A percentile compares a stretch with the other conserved stretches of the same genome.
These are phyloP conservation scores for Trametes gibbosa DNA, from an alignment of 768 basidiomycete genomes.

Conservation along the genomic window DNA sequence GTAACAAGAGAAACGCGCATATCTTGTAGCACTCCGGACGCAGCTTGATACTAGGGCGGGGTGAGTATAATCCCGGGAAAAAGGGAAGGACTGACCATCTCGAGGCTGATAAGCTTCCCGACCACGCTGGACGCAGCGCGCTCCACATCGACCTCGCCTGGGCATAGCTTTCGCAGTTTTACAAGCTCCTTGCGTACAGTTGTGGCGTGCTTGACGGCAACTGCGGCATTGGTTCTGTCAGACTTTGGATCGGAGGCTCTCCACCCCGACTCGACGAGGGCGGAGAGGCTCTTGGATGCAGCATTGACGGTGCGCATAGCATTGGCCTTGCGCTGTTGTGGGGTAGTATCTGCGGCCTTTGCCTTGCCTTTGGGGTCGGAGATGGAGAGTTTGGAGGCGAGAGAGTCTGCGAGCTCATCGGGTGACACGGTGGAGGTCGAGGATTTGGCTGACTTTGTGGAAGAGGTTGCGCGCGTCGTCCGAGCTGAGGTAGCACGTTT, in stretches of 20 bases:
- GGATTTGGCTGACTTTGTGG: conserved; percentile 8
- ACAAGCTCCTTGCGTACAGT: conserved; percentile 45
- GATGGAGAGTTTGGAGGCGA: conserved; percentile 26
- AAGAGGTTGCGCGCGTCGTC: neutral
- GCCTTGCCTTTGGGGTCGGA: conserved; percentile 25
- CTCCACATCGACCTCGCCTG: conserved; percentile 63
- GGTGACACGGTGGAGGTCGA: conserved; percentile 2
- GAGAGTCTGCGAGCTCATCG: conserved; percentile 26
- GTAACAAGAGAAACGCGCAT: conserved; percentile 44
- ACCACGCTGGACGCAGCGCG: conserved; percentile 66
- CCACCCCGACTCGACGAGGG: conserved; percentile 57
- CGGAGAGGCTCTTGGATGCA: conserved; percentile 56
- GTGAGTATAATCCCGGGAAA: neutral
- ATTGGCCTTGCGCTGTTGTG: conserved; percentile 33
- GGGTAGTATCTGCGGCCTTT: conserved; percentile 25
- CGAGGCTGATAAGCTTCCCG: conserved; percentile 64
- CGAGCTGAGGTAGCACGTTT: neutral
- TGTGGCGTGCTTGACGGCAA: conserved; percentile 36
- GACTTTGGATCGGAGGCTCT: conserved; percentile 37
- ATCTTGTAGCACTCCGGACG: conserved; percentile 43
- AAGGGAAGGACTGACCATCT: conserved; percentile 55
- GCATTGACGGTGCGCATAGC: conserved; percentile 67
- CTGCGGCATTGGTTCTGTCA: conserved; percentile 22
- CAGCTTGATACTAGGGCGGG: conserved; percentile 48
- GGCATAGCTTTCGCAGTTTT: conserved; percentile 43